Conservation (phyloP, 169 alveolate genomes). For the Theileria annulata region DNA sequence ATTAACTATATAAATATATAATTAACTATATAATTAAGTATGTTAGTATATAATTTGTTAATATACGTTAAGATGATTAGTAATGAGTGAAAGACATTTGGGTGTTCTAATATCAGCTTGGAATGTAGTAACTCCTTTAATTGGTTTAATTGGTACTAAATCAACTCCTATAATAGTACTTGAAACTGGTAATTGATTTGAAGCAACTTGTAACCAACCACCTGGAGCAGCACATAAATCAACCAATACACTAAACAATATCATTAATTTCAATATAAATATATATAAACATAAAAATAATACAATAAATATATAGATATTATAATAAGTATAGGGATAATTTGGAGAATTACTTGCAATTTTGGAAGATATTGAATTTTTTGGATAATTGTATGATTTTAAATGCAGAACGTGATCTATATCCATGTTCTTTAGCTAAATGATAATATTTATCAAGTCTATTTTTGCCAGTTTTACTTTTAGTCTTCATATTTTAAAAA, state of each 20-base stretch:
- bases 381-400: constrained; percentile 95
- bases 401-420: constrained; percentile 98
- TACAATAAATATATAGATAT: background rate
- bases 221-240: constrained; percentile 99
- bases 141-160: constrained; percentile 95
- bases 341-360: constrained; percentile 69
- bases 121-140: constrained; percentile 93
- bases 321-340: constrained; percentile 18
- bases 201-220: constrained; percentile 97
- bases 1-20: background rate
- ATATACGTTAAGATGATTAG: constrained; percentile 16
- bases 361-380: constrained; percentile 86
- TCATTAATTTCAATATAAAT: background rate
- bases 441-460: constrained; percentile 94
- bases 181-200: constrained; percentile 90
- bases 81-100: constrained; percentile 44
- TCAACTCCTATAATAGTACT: constrained; percentile 96
- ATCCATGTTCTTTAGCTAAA: constrained; percentile 98
- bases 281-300: background rate
- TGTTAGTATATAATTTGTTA: too few relatives aligned
- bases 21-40: too few relatives aligned
- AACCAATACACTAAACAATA: constrained; percentile 80
- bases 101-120: constrained; percentile 90
- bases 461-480: constrained; percentile 86
- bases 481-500: constrained; percentile 78